A percentile compares a stretch with the other conserved stretches of the same genome.
phyloP scores from a whole-genome alignment of 768 basidiomycete species.

The Fomitopsis serialis region DNA sequence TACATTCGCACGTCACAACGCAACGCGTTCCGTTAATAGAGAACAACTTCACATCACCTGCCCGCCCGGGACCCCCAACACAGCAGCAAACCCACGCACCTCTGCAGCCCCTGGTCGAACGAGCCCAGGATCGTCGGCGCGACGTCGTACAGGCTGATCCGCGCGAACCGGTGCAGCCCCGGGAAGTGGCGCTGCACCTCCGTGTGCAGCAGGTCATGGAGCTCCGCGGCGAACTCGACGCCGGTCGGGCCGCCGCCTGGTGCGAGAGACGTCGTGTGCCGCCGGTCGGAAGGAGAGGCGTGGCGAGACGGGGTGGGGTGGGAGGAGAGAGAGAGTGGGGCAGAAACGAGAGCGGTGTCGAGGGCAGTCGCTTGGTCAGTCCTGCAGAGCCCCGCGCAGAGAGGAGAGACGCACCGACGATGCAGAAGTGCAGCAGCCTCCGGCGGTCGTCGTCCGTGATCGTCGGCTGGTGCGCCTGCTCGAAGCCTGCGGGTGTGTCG shows the following conservation, averaged over 20 bases:
- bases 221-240: conserved; percentile 79
- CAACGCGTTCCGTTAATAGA: too few species aligned
- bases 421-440: conserved; percentile 78
- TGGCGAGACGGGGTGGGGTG: not conserved
- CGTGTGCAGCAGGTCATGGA: conserved; percentile 69
- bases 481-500: conserved; percentile 49
- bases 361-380: not conserved
- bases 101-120: conserved; percentile 64
- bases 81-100: conserved; percentile 33
- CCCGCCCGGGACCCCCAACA: not conserved
- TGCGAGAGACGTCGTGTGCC: not conserved
- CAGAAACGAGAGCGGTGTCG: not conserved
- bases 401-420: conserved; percentile 54
- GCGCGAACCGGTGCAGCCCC: conserved; percentile 52
- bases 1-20: too few species aligned
- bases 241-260: conserved; percentile 74
- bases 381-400: not conserved
- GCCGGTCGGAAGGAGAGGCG: conserved; percentile 3
- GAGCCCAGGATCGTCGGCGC: conserved; percentile 69
- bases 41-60: too few species aligned
- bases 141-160: conserved; percentile 80
- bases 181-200: conserved; percentile 64
- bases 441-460: conserved; percentile 69
- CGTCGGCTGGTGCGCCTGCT: conserved; percentile 80
- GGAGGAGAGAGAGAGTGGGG: not conserved